Evolutionary conservation across 2,329 filamentous ascomycete species (phyloP), one percentile per base, ranked within the genome.

Genomic region (Fusarium sterilihyphosum): DNA sequence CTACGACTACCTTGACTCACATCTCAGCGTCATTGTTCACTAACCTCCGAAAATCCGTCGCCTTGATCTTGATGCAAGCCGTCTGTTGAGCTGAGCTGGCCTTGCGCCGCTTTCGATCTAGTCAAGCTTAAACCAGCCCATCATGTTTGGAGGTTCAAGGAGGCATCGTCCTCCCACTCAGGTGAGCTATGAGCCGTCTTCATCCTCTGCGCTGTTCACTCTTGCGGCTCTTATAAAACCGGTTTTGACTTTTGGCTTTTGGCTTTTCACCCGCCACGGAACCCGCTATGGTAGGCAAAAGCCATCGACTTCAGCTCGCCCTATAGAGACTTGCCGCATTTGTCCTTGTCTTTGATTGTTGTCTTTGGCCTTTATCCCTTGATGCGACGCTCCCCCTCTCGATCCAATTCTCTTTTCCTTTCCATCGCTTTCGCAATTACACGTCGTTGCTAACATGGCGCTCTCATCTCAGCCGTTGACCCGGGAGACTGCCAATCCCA

Each of bases 401-500:
- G 18, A 16, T 43, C 17, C 46, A 24, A 24, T 17, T 44, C 31
- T 29, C 12, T 52, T 33, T 57, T 60, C 26, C 57, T 61, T 31
- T 35, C 52, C 47, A 52, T 65, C 52, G 13, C 52, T 40, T n/a
- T 35, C 41, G 29, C n/a, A 22, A 46, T 40, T 59, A 22, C 46
- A 20, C 44, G 66, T 46, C 57, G 62, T 59, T 50, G 73, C 77
- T 79, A 77, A 81, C 72, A 77, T 78, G 73, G 71, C 69, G 26
- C 58, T 70, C 62, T 73, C 76, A 60, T 79, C 68, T 73, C 83
- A 94, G 91, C 89, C 91, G 74, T 84, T 91, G 70, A 92, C 89
- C 67, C 86, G 88, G 72, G 86, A 89, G 66, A 91, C 91, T 65
- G 90, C 91, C 58, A 92, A 91, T 79, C 88, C 93, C 64, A 92